Percentiles rank a stretch among this genome's conserved stretches.
phyloP scores from a whole-genome alignment of 2,329 filamentous ascomycete genomes.

The Boeremia lycopersici region DNA sequence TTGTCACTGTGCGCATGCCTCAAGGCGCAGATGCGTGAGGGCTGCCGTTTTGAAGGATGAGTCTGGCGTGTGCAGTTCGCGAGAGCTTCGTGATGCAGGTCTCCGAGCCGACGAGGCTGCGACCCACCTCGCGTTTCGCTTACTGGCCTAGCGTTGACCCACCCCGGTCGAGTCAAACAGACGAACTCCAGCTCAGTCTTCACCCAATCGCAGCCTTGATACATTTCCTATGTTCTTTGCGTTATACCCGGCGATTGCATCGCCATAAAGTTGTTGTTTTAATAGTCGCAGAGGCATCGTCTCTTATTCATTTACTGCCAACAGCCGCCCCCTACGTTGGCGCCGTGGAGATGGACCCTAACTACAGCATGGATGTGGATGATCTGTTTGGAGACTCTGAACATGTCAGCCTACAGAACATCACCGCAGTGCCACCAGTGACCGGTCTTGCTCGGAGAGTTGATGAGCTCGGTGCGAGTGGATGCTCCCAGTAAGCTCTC shows the following conservation, averaged over 20 bases:
- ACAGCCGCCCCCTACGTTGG: constrained; percentile 1
- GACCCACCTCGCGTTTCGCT: constrained; percentile 16
- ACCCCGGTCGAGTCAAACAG: constrained; percentile 24
- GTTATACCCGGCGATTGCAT: constrained; percentile 30
- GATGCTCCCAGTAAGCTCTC: constrained; percentile 76
- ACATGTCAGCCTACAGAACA: constrained; percentile 65
- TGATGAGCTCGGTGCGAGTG: constrained; percentile 75
- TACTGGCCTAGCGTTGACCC: constrained; percentile 12
- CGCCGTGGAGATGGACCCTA: constrained; percentile 60
- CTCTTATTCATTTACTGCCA: background rate
- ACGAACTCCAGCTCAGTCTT: constrained; percentile 20
- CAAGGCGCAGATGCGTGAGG: background rate
- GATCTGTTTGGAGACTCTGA: constrained; percentile 59
- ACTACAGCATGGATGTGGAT: constrained; percentile 48
- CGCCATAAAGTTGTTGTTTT: constrained; percentile 7
- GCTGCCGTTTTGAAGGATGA: background rate
- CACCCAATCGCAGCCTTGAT: constrained; percentile 13
- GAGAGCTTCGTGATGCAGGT: constrained; percentile 19
- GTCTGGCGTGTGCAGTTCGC: constrained; percentile 13
- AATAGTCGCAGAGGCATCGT: background rate
- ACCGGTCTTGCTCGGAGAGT: constrained; percentile 75
- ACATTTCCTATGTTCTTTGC: constrained; percentile 15
- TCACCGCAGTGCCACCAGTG: constrained; percentile 58
- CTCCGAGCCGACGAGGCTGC: constrained; percentile 14
- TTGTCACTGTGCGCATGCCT: background rate